phyloP scores from a whole-genome alignment of 768 basidiomycete genomes.

The Candolleomyces efflorescens region DNA sequence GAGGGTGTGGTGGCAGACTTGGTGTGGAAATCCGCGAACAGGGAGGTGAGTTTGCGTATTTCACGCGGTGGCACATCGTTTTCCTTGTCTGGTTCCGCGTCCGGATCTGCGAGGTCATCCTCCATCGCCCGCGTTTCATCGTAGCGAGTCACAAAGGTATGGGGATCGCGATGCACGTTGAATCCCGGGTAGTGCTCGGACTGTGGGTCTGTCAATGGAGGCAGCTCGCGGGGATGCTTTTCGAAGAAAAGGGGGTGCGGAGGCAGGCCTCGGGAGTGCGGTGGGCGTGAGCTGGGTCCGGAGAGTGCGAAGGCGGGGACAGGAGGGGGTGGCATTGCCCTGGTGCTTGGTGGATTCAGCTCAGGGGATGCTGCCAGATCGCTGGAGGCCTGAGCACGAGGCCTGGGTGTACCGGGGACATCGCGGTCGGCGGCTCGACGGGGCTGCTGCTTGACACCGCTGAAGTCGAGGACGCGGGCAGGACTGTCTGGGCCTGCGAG shows the following conservation, averaged over 20 bases:
- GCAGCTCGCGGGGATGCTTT: slow-evolving; percentile 33
- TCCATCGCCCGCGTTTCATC: neutral
- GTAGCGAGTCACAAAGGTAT: slow-evolving; percentile 14
- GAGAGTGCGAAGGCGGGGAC: slow-evolving; percentile 3
- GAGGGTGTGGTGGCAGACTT: neutral
- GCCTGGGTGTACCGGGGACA: slow-evolving; percentile 12
- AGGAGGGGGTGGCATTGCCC: neutral
- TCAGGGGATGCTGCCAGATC: slow-evolving; percentile 8
- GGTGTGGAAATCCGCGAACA: slow-evolving; percentile 1
- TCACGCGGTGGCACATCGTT: slow-evolving; percentile 2
- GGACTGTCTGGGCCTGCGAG: slow-evolving; percentile 34
- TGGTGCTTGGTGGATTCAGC: slow-evolving; percentile 5
- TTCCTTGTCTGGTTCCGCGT: slow-evolving; percentile 8
- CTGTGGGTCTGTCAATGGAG: slow-evolving; percentile 41
- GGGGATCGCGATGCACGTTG: slow-evolving; percentile 49
- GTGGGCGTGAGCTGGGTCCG: slow-evolving; percentile 18
- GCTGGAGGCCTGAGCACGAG: neutral
- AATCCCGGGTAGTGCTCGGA: slow-evolving; percentile 71
- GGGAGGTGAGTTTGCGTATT: neutral
- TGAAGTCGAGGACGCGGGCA: slow-evolving; percentile 52
- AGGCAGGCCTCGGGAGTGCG: slow-evolving; percentile 6
- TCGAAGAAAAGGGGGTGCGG: slow-evolving; percentile 16
- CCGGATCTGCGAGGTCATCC: neutral
- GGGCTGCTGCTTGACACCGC: slow-evolving; percentile 24
- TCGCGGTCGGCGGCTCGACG: neutral